Conservation (phyloP, 164 flowering plant species). For the Litsea cubeba region DNA sequence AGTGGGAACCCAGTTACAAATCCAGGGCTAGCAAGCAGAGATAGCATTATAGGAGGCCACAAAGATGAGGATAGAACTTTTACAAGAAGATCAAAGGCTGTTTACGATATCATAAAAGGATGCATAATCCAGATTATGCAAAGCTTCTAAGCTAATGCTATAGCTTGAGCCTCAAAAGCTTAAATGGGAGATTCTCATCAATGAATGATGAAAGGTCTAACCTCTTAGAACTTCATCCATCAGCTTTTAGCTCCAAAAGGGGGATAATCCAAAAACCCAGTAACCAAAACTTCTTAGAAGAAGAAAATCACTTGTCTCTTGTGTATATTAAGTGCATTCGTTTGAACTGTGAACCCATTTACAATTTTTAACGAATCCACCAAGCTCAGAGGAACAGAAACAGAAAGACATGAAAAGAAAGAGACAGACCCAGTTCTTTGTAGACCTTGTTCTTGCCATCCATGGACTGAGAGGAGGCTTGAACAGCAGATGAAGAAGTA, state of each 20-base stretch:
- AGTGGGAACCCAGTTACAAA: neutral
- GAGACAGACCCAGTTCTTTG: constrained; percentile 57
- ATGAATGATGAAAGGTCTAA: no score
- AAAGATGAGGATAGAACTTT: neutral
- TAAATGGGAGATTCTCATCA: no score
- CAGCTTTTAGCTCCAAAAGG: no score
- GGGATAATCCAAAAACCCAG: no score
- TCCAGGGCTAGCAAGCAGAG: neutral
- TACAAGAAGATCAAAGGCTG: neutral
- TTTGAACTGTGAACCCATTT: no score
- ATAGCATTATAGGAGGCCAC: no score
- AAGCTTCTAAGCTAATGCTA: neutral
- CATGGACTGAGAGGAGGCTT: constrained; percentile 37
- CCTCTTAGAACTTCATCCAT: no score
- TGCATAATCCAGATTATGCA: neutral
- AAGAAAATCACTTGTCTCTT: no score
- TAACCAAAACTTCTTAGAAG: no score
- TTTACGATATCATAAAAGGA: neutral
- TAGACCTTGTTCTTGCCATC: constrained; percentile 50
- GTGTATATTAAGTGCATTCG: no score
- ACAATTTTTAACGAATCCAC: neutral
- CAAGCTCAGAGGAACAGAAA: neutral
- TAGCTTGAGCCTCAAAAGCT: neutral
- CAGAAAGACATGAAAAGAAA: constrained; percentile 2
- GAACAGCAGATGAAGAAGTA: neutral